These are phyloP conservation scores for Tetrahymena elliotti DNA, from an alignment of 73 alveolate species.

Conservation along the genomic window DNA sequence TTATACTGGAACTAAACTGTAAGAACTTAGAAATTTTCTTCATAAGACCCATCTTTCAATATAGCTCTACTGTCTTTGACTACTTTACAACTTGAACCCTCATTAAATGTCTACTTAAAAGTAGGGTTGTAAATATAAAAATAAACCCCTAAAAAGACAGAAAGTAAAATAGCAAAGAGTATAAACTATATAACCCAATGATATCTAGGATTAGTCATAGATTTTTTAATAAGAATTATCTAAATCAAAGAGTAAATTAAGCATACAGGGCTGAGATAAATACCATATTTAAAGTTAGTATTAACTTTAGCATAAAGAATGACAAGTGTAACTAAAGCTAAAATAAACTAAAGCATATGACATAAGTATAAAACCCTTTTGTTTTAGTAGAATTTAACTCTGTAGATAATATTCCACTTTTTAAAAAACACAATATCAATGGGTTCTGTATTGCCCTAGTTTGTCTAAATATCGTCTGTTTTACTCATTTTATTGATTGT, in stretches of 20 bases:
- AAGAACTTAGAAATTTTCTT: neutral
- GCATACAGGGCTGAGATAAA: neutral
- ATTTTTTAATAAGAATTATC: neutral
- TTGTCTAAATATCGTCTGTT: neutral
- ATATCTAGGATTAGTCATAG: neutral
- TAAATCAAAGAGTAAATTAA: neutral
- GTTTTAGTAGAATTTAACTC: neutral
- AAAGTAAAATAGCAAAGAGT: neutral
- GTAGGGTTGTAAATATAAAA: neutral
- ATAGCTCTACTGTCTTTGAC: neutral
- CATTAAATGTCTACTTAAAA: neutral
- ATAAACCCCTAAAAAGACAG: neutral
- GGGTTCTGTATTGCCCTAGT: neutral
- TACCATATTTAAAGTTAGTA: neutral
- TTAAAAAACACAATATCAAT: neutral
- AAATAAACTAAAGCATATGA: neutral
- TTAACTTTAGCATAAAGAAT: neutral
- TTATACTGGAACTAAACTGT: neutral
- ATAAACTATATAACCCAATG: neutral
- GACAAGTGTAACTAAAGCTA: neutral
- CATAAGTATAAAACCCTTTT: neutral
- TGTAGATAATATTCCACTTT: neutral
- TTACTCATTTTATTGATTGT: neutral
- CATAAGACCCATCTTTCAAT: neutral
- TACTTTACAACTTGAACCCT: neutral